Percentiles rank a stretch among this genome's conserved stretches.
These are phyloP conservation scores for Iris pallida DNA, from an alignment of 116 monocot genomes.

Conservation along the genomic window DNA sequence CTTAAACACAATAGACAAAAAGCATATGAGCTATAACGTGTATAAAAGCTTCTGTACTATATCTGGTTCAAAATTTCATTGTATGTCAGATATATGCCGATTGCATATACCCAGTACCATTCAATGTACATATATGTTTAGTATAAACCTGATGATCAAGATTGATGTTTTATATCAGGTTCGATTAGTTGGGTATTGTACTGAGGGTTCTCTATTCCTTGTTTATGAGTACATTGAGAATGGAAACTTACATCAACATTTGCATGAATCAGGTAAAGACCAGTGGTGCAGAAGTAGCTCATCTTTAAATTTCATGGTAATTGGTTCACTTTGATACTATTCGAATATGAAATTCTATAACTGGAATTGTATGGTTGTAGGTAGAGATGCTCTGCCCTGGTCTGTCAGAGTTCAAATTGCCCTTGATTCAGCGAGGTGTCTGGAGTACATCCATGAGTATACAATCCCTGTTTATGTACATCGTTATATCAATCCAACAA, in stretches of 20 bases:
- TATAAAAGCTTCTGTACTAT: no score
- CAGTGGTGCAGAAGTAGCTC: no score
- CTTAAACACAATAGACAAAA: no score
- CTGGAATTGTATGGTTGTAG: constrained; percentile 15
- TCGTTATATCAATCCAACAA: constrained; percentile 83
- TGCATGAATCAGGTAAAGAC: constrained; percentile 22
- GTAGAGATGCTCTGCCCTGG: constrained; percentile 59
- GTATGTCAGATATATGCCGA: no score
- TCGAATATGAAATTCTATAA: no score
- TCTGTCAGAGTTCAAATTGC: constrained; percentile 72
- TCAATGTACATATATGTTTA: no score
- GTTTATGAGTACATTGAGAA: constrained; percentile 70
- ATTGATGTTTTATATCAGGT: constrained; percentile 15
- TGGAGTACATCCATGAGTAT: constrained; percentile 86
- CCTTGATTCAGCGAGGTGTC: constrained; percentile 77
- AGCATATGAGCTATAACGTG: no score
- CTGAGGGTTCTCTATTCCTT: constrained; percentile 41
- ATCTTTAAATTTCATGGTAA: no score
- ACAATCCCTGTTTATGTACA: constrained; percentile 74
- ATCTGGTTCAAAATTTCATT: no score
- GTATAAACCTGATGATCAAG: no score
- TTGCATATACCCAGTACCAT: no score
- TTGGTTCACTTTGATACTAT: no score
- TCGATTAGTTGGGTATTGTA: constrained; percentile 59
- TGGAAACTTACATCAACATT: constrained; percentile 57